phyloP scores from a whole-genome alignment of 345 rosid genomes.

The Streptanthus diversifolius region DNA sequence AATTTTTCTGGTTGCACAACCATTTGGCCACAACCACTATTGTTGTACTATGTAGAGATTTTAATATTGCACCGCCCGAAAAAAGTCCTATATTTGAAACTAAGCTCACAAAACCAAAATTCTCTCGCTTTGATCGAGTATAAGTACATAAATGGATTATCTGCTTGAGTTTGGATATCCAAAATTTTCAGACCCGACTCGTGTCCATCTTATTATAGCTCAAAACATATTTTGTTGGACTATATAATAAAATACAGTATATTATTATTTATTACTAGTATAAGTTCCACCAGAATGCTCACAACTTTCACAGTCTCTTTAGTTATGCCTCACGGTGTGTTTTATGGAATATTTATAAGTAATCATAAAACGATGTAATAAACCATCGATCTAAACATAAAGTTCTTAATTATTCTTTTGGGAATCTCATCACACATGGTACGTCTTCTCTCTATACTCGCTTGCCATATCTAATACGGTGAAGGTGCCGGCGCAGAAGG shows the following conservation, averaged over 20 bases:
- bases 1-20: no score
- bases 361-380: constrained; percentile 3
- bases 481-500: constrained; percentile 2
- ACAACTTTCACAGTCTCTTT: not conserved
- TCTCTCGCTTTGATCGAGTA: no score
- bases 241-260: not conserved
- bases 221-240: not conserved
- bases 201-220: not conserved
- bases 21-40: no score
- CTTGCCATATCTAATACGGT: not conserved
- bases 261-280: not conserved
- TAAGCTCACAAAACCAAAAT: no score
- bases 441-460: not conserved
- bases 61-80: no score
- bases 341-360: not conserved
- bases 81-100: no score
- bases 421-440: not conserved
- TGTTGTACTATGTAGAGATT: no score
- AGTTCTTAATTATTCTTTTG: constrained; percentile 3
- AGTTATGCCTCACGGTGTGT: not conserved
- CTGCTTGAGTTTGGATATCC: no score
- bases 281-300: constrained; percentile 1
- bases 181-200: no score
- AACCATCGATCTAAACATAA: not conserved
- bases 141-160: no score